Conservation (phyloP, 2,329 filamentous ascomycete species). For the Fusarium fracticaudum region DNA sequence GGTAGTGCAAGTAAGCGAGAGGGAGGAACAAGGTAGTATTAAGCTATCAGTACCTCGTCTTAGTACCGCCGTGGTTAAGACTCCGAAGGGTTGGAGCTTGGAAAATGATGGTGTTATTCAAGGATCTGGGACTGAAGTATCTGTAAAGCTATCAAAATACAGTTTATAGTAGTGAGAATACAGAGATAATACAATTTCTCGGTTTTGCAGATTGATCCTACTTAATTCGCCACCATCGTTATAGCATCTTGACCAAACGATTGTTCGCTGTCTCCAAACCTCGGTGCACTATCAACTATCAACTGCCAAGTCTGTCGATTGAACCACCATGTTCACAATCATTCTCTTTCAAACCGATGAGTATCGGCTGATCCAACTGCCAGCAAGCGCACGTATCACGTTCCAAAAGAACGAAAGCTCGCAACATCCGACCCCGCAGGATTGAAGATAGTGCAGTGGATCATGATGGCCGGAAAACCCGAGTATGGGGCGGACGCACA, state of each 20-base stretch:
- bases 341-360: too few species aligned
- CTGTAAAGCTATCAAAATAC: neutral
- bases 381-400: too few species aligned
- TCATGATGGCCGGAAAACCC: neutral
- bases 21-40: accelerated
- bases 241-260: neutral
- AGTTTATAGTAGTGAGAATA: accelerated
- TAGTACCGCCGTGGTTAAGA: neutral
- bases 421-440: too few species aligned
- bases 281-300: too few species aligned
- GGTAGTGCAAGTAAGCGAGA: accelerated
- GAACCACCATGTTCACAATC: neutral
- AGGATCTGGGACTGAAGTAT: neutral
- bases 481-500: neutral
- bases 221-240: accelerated
- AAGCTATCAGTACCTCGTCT: neutral
- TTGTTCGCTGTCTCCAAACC: accelerated
- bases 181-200: too few species aligned
- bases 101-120: neutral
- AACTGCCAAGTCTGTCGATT: too few species aligned
- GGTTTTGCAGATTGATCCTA: too few species aligned
- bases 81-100: neutral
- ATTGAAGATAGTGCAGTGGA: neutral
- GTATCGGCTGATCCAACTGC: too few species aligned
- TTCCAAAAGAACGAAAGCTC: too few species aligned